Evolutionary conservation across 495 filamentous ascomycete species (phyloP), one percentile per base, ranked within the genome.

Genomic region (Daldinia vernicosa): DNA sequence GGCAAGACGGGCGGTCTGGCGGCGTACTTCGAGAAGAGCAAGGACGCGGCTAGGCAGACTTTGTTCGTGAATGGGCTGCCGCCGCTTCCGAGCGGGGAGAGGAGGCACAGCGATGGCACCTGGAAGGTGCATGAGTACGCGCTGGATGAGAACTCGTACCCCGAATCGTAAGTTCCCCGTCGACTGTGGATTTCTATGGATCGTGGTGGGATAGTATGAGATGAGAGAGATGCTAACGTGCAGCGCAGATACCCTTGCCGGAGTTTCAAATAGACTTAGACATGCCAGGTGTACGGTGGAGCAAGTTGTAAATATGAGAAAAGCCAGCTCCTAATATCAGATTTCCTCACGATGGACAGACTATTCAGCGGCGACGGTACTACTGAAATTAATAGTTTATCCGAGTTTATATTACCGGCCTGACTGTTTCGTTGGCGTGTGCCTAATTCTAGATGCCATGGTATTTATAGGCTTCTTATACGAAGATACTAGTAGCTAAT

Each of bases 31-130:
- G 86, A 93, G 83, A 90, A 91, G 77, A 81, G 78, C 59, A 86
- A 89, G 37, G 85, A 85, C 24, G 85, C 81, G 59, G 83, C 53
- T 11, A 84, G 87, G 78, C 85, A 87, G 63, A 58, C 55, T n/a
- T 87, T 97, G 61, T 78, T 99, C 11, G 83, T 85, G 19, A 83
- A 91, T 77, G 93, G 93, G 6, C 77, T 98, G 77, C 95, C 95
- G 59, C 95, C 95, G 8, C 77, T 91, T 65, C 95, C 95, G 51
- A 89, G 88, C 77, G 90, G 90, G 30, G 76, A 88, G 76, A 87
- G 82, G 43, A 67, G 80, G 72, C 70, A 70, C 19, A 62, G 66
- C 0, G 75, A 74, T 56, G 82, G 81, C 4, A 77, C 80, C 52
- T 88, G 86, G 82, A 79, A 81, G 69, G 80, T 84, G 32, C 76